Evolutionary conservation across 208 protist genomes (phyloP).

Genomic region (Blastocrithidia nonstop): DNA sequence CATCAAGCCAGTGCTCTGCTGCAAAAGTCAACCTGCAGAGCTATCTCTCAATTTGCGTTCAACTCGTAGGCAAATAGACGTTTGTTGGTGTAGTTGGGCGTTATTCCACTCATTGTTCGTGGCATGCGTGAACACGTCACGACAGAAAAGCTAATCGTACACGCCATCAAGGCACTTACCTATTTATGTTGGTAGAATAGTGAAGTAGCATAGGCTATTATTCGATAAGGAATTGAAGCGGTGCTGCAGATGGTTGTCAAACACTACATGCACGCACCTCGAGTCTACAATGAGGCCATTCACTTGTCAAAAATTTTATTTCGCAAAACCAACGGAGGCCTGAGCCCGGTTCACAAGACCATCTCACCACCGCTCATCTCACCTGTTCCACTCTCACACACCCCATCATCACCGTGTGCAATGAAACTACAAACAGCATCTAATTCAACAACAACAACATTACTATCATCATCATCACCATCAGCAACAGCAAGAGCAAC

Average conservation of each 20-base stretch:
- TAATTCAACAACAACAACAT: not conserved
- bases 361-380: conserved; percentile 67
- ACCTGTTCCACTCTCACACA: conserved; percentile 58
- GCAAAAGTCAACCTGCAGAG: conserved; percentile 84
- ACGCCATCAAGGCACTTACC: conserved; percentile 83
- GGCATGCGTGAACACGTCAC: conserved; percentile 67
- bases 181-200: conserved; percentile 87
- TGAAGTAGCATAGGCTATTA: conserved; percentile 74
- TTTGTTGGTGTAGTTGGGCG: conserved; percentile 64
- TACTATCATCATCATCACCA: not conserved
- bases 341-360: conserved; percentile 28
- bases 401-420: conserved; percentile 6
- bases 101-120: conserved; percentile 74
- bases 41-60: conserved; percentile 86
- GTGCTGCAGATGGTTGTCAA: conserved; percentile 60
- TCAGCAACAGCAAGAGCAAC: not conserved
- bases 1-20: conserved; percentile 65
- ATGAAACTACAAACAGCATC: not conserved
- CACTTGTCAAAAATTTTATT: conserved; percentile 85
- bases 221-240: conserved; percentile 53
- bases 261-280: conserved; percentile 39
- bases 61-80: conserved; percentile 84
- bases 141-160: conserved; percentile 82
- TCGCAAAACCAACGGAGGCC: conserved; percentile 60
- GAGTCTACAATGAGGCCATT: conserved; percentile 72